A percentile compares a stretch with the other conserved stretches of the same genome.
phyloP scores from a whole-genome alignment of 2,329 filamentous ascomycete species.

The Paecilomyces niveus region DNA sequence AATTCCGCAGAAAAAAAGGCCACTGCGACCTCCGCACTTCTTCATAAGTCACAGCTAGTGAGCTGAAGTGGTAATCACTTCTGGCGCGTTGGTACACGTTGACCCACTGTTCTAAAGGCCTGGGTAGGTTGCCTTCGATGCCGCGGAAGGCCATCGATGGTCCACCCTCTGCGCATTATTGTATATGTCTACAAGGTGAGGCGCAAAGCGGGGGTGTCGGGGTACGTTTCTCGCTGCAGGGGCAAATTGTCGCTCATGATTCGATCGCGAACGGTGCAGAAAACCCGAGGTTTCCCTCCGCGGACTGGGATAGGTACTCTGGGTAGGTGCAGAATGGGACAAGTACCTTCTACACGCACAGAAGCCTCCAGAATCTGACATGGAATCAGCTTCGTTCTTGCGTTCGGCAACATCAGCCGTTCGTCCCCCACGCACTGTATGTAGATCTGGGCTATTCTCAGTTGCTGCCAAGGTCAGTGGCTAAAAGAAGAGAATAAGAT shows the following conservation, averaged over 20 bases:
- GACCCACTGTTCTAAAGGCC: background rate
- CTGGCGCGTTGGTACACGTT: background rate
- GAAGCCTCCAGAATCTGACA: background rate
- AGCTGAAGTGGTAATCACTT: background rate
- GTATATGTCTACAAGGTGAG: background rate
- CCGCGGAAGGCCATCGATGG: background rate
- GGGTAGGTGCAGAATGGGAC: background rate
- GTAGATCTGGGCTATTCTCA: too few relatives aligned
- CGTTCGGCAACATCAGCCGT: background rate
- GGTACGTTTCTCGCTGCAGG: background rate
- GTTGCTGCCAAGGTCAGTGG: background rate
- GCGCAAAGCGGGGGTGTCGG: background rate
- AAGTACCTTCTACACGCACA: background rate
- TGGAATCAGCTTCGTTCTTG: background rate
- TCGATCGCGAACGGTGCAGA: background rate
- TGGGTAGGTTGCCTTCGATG: background rate
- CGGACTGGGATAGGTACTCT: background rate
- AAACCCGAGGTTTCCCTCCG: background rate
- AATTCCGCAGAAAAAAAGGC: background rate
- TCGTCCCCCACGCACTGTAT: background rate
- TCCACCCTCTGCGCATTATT: background rate
- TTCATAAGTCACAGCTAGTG: background rate
- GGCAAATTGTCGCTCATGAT: background rate
- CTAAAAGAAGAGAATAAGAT: background rate
- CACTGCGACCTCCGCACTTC: background rate